phyloP scores from a whole-genome alignment of 2,329 filamentous ascomycete species.

The Pestalotiopsis sp. region DNA sequence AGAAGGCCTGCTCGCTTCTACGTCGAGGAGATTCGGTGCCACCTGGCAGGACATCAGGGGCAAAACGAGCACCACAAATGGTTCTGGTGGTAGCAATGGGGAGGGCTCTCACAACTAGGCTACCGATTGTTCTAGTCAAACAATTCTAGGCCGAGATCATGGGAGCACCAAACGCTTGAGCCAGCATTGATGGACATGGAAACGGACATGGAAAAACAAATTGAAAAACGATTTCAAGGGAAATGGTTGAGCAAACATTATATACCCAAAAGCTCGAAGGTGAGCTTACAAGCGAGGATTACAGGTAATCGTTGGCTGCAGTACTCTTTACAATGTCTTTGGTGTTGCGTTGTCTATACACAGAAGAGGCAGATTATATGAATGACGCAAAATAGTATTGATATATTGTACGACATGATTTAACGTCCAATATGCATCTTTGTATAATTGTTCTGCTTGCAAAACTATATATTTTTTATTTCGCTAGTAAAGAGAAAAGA shows the following conservation, averaged over 20 bases:
- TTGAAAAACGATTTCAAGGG: background rate
- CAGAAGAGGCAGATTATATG: background rate
- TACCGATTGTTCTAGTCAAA: background rate
- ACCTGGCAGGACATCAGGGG: conserved; percentile 89
- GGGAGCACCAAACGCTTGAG: background rate
- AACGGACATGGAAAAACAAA: background rate
- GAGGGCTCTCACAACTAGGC: conserved; percentile 8
- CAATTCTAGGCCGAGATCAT: background rate
- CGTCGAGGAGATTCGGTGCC: conserved; percentile 78
- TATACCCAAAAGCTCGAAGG: background rate
- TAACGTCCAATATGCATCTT: too few relatives aligned
- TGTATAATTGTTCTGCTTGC: too few relatives aligned
- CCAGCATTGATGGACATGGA: background rate
- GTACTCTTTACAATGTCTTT: background rate
- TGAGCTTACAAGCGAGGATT: background rate
- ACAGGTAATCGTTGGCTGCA: background rate
- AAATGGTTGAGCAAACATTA: background rate
- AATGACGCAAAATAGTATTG: background rate
- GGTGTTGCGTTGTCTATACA: background rate
- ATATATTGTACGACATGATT: background rate
- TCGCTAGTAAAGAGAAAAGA: too few relatives aligned
- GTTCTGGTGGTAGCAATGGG: conserved; percentile 7
- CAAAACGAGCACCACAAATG: conserved; percentile 27
- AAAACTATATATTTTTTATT: too few relatives aligned
- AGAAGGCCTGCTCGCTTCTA: conserved; percentile 85